Percentiles rank a stretch among this genome's conserved stretches.
phyloP scores from a whole-genome alignment of 352 stramenopile genomes.

The Globisporangium uncinulatum region DNA sequence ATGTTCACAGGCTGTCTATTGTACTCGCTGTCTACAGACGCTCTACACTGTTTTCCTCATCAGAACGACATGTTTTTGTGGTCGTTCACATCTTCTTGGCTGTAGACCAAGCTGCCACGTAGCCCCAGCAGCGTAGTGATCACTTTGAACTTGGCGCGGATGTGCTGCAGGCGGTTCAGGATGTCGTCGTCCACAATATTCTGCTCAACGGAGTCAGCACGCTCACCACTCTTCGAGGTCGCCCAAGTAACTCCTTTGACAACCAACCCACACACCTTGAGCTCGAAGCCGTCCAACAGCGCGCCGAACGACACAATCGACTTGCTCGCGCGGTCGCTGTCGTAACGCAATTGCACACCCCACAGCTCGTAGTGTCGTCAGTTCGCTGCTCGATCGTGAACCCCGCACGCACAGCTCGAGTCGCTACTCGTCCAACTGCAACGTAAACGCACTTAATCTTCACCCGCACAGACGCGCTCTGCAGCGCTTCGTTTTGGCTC shows the following conservation, averaged over 20 bases:
- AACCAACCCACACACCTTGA: conserved; percentile 47
- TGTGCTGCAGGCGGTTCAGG: conserved; percentile 55
- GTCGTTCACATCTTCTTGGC: conserved; percentile 49
- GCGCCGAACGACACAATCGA: conserved; percentile 50
- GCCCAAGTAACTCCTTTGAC: no score
- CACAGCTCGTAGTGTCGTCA: not conserved
- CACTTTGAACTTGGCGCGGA: conserved; percentile 82
- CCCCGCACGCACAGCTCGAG: no score
- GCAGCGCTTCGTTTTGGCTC: conserved; percentile 43
- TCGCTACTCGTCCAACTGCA: no score
- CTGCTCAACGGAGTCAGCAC: conserved; percentile 22
- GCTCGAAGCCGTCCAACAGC: conserved; percentile 48
- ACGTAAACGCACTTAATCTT: conserved; percentile 21
- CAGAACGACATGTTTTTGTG: conserved; percentile 87
- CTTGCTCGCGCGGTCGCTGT: conserved; percentile 48
- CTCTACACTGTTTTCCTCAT: not conserved
- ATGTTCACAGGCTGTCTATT: conserved; percentile 1
- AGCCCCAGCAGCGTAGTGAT: conserved; percentile 57
- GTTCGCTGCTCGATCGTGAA: no score
- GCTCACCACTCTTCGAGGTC: no score
- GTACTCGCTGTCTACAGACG: not conserved
- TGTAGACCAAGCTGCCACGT: conserved; percentile 58
- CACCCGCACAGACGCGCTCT: conserved; percentile 22
- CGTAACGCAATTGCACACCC: conserved; percentile 1
- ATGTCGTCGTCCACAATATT: conserved; percentile 81